Base-by-base conservation (phyloP, 495 filamentous ascomycete genomes). In the Cryomyces minteri region DNA sequence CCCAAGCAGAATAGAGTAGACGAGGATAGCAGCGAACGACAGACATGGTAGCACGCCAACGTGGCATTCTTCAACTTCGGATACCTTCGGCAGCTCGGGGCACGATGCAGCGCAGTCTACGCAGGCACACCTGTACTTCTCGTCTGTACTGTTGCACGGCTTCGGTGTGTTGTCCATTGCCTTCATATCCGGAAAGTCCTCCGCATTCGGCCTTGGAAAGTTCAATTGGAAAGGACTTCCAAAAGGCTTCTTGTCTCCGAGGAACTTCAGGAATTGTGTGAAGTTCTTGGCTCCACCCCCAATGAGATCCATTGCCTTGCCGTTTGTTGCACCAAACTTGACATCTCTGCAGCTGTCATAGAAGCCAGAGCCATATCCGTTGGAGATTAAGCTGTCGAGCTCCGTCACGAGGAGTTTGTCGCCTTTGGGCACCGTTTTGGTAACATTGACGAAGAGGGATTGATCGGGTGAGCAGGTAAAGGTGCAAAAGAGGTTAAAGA, bases 221-320 rank as follows among this genome's bases (percentile, higher is more conserved):
- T 98, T 84, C 62, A 98, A 90, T 65, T 96, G 92, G 62, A 98
- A 96, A 0, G 90, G 90, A 43, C 86, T 94, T 6, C 90, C 92
- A 11, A 88, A 69, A 5, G 74, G 62, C 57, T 87, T 88, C 68
- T 92, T 82, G 51, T 92, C 76, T 8, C 90, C 90, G n/a, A 98
- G 62, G 57, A 94, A 98, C 51, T 80, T 83, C 47, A 98, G 58
- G 54, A 98, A 83, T 31, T 78, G 69, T 0, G 71, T 69, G 62
- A 87, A 93, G 56, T 94, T 79, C 66, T 90, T 93, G 14, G 90
- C 92, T 29, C 87, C 86, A 8, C 90, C 92, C 6, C 90, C 92
- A 50, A 96, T 94, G 51, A 96, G 78, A 48, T 85, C 80, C 71
- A 98, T 98, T 8, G 88, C 88, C 53, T 79, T 82, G 18, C 81